Base-by-base conservation (phyloP, 1,284 basidiomycete genomes). In the Hymenochaete sp. region DNA sequence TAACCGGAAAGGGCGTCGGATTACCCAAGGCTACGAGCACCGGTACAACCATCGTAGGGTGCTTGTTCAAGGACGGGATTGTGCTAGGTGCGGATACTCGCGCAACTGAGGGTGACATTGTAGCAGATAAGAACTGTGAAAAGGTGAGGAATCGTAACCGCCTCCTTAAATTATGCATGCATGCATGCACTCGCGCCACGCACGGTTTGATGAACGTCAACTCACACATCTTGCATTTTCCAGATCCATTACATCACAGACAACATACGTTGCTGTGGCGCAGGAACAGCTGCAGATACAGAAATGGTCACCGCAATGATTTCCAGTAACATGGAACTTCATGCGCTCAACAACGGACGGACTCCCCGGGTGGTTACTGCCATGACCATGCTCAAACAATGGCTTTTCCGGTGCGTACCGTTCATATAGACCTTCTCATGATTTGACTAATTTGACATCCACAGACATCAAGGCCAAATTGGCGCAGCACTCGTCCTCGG, bases 101-200 rank as follows among this genome's bases (percentile, higher is more conserved):
- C 57, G 92, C 93, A 2, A 98, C 95, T 0, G 90, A 85, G 55
- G 95, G 95, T 0, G 79, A 82, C 18, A 98, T 99, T 56, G 92
- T 99, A 11, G 93, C 93, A 1, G 95, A 98, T 71, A 98, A 98
- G 80, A 98, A 98, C 68, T 98, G 95, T 65, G 95, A 98, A 71
- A 98, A 98, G 85, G 92, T 91, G 47, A 44, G 70, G 38, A 14
- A 3, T 31, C 19, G 4, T 22, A 9, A 41, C 27, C 19, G 21
- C 14, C 28, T 8, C 37, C n/a, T 14, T 38, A 41, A 19, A 31
- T 10, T 10, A 9, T 31, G 10, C 9, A 10, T 10, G 9, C 9
- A 10, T 14, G 9, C 28, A 31, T 31, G 14, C 14, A 14, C 28
- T 31, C 28, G 14, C 28, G 9, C 28, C 9, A 31, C 28, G 16